Conservation (phyloP, 768 basidiomycete genomes). For the Cyclocybe aegerita region DNA sequence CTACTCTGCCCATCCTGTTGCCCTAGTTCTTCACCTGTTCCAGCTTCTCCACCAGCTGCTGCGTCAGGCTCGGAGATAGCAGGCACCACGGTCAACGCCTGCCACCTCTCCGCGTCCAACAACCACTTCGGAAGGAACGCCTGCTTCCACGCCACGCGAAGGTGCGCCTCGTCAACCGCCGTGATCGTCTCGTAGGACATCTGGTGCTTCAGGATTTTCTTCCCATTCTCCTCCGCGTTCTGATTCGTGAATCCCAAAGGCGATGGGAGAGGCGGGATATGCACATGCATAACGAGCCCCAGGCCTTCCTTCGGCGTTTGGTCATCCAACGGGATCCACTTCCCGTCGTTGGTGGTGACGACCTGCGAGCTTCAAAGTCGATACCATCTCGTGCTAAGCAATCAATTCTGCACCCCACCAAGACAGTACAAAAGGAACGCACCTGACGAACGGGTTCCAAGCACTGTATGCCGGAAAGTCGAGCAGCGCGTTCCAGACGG, state of each 20-base stretch:
- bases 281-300: slow-evolving; percentile 25
- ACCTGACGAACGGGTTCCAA: slow-evolving; percentile 44
- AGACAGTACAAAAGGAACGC: background rate
- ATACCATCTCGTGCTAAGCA: background rate
- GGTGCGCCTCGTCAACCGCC: slow-evolving; percentile 19
- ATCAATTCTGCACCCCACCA: too few relatives aligned
- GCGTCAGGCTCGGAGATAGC: too few relatives aligned
- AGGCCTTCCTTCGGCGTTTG: slow-evolving; percentile 22
- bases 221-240: slow-evolving; percentile 16
- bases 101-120: slow-evolving; percentile 28
- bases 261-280: slow-evolving; percentile 28
- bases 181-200: slow-evolving; percentile 31
- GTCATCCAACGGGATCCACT: slow-evolving; percentile 20
- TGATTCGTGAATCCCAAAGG: slow-evolving; percentile 14
- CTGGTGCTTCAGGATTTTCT: slow-evolving; percentile 24
- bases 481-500: slow-evolving; percentile 49
- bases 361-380: slow-evolving; percentile 19
- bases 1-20: too few relatives aligned
- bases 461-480: slow-evolving; percentile 51
- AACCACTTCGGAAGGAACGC: slow-evolving; percentile 23
- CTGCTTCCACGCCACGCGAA: slow-evolving; percentile 27
- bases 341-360: slow-evolving; percentile 16
- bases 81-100: slow-evolving; percentile 20
- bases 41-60: too few relatives aligned
- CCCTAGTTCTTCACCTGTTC: too few relatives aligned